Conservation (phyloP, 129 eudicot genomes). For the Chrysanthemum makinoi region DNA sequence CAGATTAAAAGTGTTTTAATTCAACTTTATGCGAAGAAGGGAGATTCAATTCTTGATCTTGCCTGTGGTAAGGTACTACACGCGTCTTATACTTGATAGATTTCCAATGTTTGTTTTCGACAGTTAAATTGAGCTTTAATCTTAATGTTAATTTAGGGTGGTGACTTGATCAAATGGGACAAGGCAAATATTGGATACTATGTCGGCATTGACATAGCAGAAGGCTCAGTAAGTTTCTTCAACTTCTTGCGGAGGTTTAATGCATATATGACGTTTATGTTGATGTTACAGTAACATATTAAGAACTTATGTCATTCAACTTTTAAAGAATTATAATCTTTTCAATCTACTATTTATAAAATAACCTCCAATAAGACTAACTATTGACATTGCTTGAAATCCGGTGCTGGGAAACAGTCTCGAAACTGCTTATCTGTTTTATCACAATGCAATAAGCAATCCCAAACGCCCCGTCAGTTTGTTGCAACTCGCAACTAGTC, state of each 20-base stretch:
- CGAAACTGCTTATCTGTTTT: no score
- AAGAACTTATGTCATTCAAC: background rate
- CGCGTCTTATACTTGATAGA: conserved; percentile 17
- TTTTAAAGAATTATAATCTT: background rate
- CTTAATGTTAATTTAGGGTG: conserved; percentile 56
- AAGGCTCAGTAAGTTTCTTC: conserved; percentile 72
- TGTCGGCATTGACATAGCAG: conserved; percentile 96
- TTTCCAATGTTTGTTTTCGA: conserved; percentile 6
- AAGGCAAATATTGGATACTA: conserved; percentile 93
- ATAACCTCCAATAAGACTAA: background rate
- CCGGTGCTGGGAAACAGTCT: no score
- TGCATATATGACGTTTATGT: background rate
- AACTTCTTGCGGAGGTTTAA: background rate
- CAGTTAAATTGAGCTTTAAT: conserved; percentile 16
- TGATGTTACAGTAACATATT: background rate
- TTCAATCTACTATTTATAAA: background rate
- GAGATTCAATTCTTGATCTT: conserved; percentile 97
- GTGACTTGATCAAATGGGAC: conserved; percentile 99
- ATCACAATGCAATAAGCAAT: no score
- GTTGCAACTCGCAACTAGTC: no score
- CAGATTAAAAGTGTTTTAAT: conserved; percentile 95
- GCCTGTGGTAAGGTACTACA: conserved; percentile 94
- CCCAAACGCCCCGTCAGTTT: no score
- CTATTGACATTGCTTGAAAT: no score
- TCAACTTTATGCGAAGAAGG: conserved; percentile 81